Evolutionary conservation across 2,329 filamentous ascomycete species (phyloP).

Genomic region (Stemphylium vesicarium): DNA sequence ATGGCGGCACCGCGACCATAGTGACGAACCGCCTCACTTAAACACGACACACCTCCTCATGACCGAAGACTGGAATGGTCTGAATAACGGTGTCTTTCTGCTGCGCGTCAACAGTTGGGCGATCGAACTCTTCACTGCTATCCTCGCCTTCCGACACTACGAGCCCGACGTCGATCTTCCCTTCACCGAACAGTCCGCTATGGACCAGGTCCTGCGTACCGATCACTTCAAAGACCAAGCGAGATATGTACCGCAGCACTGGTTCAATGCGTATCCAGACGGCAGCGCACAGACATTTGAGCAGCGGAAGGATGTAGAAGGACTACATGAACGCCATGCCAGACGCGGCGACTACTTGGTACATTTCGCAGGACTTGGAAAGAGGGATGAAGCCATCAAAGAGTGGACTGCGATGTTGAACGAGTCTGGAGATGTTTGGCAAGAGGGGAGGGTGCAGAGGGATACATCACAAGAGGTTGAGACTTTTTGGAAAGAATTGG

Average conservation of each 20-base stretch:
- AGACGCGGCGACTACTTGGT: slow-evolving; percentile 52
- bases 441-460: slow-evolving; percentile 30
- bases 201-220: slow-evolving; percentile 48
- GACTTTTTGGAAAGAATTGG: slow-evolving; percentile 23
- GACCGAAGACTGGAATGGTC: slow-evolving; percentile 50
- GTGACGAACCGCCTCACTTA: neutral
- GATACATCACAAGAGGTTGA: slow-evolving; percentile 33
- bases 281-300: slow-evolving; percentile 28
- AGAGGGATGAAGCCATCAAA: slow-evolving; percentile 44
- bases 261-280: slow-evolving; percentile 53
- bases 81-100: slow-evolving; percentile 55
- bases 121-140: slow-evolving; percentile 49
- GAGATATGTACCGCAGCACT: slow-evolving; percentile 50
- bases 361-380: slow-evolving; percentile 50
- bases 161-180: slow-evolving; percentile 42
- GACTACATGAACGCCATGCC: slow-evolving; percentile 44
- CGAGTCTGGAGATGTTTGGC: slow-evolving; percentile 29
- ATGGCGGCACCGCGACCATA: slow-evolving; percentile 17
- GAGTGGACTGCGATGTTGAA: slow-evolving; percentile 40
- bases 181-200: slow-evolving; percentile 52
- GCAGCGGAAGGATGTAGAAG: slow-evolving; percentile 43
- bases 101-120: slow-evolving; percentile 50
- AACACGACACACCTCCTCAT: slow-evolving; percentile 44
- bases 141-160: slow-evolving; percentile 50
- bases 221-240: slow-evolving; percentile 41